Base-by-base conservation (phyloP, 2,329 filamentous ascomycete genomes). In the Zopfia rhizophila region DNA sequence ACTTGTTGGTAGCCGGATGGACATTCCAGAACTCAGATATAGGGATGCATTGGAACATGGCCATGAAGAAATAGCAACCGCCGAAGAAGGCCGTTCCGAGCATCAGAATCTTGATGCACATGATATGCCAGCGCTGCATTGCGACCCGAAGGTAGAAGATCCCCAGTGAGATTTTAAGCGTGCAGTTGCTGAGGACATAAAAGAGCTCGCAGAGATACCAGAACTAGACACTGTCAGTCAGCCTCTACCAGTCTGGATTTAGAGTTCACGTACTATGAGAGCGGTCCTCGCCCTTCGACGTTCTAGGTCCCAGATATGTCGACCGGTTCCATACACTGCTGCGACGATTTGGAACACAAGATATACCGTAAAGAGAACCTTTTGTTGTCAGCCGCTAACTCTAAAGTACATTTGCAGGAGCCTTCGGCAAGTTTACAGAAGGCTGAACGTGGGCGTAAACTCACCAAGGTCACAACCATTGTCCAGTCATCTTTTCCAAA, bases 201-300 rank as follows among this genome's bases (percentile, higher is more conserved):
- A 77, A 75, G n/a, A 79, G 66, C 55, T 83, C 80, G 53, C 78
- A 80, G n/a, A 83, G 72, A 68, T 78, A 83, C 79, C 79, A 83
- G 54, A 68, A 74, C 73, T 75, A 38, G 7, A 7, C 2, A 16
- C 10, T 7, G 54, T 65, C n/a, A 68, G 50, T 8, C 38, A n/a
- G 2, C 17, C 16, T 2, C 28, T 27, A 11, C 51, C 7, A 46
- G 19, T 22, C 33, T 22, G 18, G 1, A 8, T 4, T 13, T 7
- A 24, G 3, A 6, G 35, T 7, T 7, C 19, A 21, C 53, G 30
- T 39, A 71, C 69, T 23, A 65, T 36, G 2, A 72, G 48, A 18
- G 68, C 68, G 19, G 40, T 67, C 30, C 51, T 53, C 4, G 61
- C 63, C 38, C 71, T 56, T 1, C 55, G 29, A 14, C 66, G 61